Conservation (phyloP, 306 rosid species). For the Cyclanthera cordifolia region DNA sequence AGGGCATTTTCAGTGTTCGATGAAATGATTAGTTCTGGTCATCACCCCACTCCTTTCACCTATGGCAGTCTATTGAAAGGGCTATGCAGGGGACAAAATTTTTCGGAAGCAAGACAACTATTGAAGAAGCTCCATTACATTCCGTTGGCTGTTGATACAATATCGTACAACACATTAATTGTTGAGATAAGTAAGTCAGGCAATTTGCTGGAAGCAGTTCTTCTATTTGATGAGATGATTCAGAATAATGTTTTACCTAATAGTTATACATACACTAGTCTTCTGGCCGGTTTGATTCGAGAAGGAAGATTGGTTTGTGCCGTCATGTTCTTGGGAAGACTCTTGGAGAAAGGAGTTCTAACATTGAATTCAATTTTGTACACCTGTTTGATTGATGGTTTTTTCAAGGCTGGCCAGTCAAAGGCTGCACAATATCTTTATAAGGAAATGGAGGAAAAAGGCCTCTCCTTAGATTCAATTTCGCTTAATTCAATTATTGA, state of each 20-base stretch:
- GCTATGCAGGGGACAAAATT: conserved; percentile 48
- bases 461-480: conserved; percentile 42
- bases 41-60: conserved; percentile 48
- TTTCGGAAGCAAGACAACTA: conserved; percentile 35
- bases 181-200: conserved; percentile 41
- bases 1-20: conserved; percentile 48
- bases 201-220: conserved; percentile 39
- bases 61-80: conserved; percentile 55
- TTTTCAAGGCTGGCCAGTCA: conserved; percentile 56
- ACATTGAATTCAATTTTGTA: conserved; percentile 35
- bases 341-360: conserved; percentile 34
- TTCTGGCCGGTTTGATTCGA: conserved; percentile 48
- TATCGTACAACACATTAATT: conserved; percentile 46
- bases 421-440: conserved; percentile 45
- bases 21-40: conserved; percentile 49
- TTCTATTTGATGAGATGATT: conserved; percentile 50
- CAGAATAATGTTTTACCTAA: conserved; percentile 43
- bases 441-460: conserved; percentile 52
- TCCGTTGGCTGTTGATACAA: conserved; percentile 43
- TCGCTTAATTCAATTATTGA: conserved; percentile 41
- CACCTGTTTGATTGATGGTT: conserved; percentile 49
- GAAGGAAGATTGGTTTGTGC: conserved; percentile 51
- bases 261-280: conserved; percentile 40
- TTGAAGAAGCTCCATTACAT: conserved; percentile 33
- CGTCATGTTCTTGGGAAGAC: conserved; percentile 34